phyloP scores from a whole-genome alignment of 148 eudicot species.

The Rhododendron henanense region DNA sequence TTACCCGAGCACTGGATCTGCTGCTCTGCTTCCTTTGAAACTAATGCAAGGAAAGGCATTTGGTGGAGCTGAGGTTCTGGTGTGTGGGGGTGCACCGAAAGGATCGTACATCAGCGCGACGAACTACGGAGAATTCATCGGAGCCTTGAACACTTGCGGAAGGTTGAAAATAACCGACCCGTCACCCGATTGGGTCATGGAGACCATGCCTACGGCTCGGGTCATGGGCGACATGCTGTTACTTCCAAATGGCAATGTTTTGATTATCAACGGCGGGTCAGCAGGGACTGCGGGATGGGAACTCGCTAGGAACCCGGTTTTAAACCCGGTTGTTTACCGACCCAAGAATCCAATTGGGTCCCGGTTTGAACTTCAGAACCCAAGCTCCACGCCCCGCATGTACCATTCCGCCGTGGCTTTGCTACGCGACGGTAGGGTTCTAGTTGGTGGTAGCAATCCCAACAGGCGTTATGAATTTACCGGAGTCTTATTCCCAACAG shows the following conservation, averaged over 20 bases:
- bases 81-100: constrained; percentile 49
- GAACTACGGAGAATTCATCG: constrained; percentile 1
- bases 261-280: constrained; percentile 61
- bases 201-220: constrained; percentile 40
- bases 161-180: constrained; percentile 35
- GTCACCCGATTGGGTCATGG: constrained; percentile 37
- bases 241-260: constrained; percentile 37
- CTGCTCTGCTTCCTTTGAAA: neutral
- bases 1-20: neutral
- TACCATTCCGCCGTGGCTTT: constrained; percentile 64
- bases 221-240: constrained; percentile 54
- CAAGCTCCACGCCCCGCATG: constrained; percentile 48
- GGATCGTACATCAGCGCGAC: constrained; percentile 19
- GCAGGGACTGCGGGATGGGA: constrained; percentile 77
- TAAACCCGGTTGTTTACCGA: constrained; percentile 50
- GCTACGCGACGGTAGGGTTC: constrained; percentile 17
- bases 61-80: constrained; percentile 30
- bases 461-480: constrained; percentile 45
- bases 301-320: constrained; percentile 43
- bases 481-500: constrained; percentile 56
- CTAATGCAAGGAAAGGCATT: neutral
- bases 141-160: constrained; percentile 37
- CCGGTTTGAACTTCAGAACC: constrained; percentile 45
- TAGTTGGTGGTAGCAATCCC: constrained; percentile 75
- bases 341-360: constrained; percentile 32